Evolutionary conservation across 495 filamentous ascomycete species (phyloP), one percentile per base, ranked within the genome.

Genomic region (Niebla homalea): DNA sequence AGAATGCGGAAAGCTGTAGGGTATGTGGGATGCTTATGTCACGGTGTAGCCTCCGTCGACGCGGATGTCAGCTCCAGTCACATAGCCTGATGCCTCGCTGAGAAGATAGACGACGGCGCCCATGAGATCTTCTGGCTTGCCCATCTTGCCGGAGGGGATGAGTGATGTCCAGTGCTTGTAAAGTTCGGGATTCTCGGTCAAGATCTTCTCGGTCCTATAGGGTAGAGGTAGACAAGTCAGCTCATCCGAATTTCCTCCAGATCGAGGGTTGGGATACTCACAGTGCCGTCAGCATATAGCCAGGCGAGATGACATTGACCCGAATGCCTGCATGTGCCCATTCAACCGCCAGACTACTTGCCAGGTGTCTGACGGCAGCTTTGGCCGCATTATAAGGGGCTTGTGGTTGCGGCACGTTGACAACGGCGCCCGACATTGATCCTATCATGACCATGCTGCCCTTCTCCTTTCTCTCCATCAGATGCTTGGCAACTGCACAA

Each of bases 401-500:
- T 63, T 96, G 90, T 5, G 88, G 88, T 64, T 98, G 90, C 3
- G 90, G 90, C 5, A 96, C 80, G 53, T 96, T 96, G 61, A 96
- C 89, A 55, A 96, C 87, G 35, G 80, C 66, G 38, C 88, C 89
- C 29, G 81, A 87, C 92, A 98, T 96, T 74, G 82, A 88, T 15
- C 88, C 89, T 57, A 96, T 94, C 70, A 95, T 86, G 52, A 96
- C 84, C 65, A 97, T 87, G 67, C 82, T 89, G 5, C 92, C 90
- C 4, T 77, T 71, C 15, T 73, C 70, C 55, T 87, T 78, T 54
- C 86, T 78, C 57, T 79, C 80, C 80, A 95, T 90, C 52, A 98
- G 66, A 57, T 97, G 89, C 62, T 84, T 83, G 15, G 90, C 90
- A 16, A 94, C 81, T 19, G 77, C 83, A 12, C 78, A 82, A 2